Evolutionary conservation across 1,139 yeast genomes (phyloP), one percentile per base, ranked within the genome.

Genomic region (Kazachstania sp.): DNA sequence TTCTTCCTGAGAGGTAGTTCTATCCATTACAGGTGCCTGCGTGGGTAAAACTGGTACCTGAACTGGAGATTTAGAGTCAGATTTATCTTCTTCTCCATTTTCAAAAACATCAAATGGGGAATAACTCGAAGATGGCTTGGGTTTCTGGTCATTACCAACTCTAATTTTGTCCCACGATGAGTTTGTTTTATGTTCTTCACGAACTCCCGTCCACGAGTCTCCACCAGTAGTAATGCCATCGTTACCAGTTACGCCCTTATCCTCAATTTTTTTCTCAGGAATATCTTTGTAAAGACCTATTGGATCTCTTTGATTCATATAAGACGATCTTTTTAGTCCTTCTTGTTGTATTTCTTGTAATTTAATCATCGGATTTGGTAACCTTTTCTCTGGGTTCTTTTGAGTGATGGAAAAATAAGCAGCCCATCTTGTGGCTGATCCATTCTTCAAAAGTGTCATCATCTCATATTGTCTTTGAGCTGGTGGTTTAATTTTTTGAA

Each of bases 351-450:
- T 54, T 15, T 66, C 64, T 31, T 62, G 54, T 41, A 63, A 41
- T 45, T 58, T 55, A 2, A 54, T 55, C 51, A 59, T 57, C 30
- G 73, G 73, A 49, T 70, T 68, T 20, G 69, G 69, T 50, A 70
- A 57, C 39, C 66, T 56, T 46, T 65, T 64, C 20, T 61, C 67
- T 1, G 72, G 71, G 45, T 69, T 65, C 19, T 62, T 62, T 41
- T 56, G 59, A 0, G 72, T 69, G 45, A 61, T 45, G 42, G 60
- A 58, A 50, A 67, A 70, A 48, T 70, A 70, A 41, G 61, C 52
- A 46, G 68, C 63, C 72, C 72, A 70, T 47, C 59, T 64, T 3
- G 66, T 54, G 3, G 71, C 59, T 42, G 65, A 61, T 0, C 63
- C 64, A 11, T 63, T 62, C 32, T 59, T 57, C 26, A 70, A 49